Evolutionary conservation across 73 alveolate species (phyloP).

Genomic region (Paramecium sonneborni): DNA sequence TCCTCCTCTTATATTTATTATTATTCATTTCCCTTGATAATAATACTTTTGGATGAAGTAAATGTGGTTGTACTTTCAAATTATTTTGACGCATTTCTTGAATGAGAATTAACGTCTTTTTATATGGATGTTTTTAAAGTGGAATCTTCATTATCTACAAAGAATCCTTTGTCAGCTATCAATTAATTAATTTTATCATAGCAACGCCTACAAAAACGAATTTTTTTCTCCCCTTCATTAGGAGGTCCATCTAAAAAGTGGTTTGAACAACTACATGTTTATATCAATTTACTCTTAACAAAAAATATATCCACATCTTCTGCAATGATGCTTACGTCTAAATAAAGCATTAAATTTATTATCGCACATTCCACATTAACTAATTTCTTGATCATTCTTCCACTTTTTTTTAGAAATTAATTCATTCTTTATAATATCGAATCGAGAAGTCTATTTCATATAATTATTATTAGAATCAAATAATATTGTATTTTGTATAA

Average conservation of each 20-base stretch:
- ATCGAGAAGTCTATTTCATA: not conserved
- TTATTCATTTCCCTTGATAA: not conserved
- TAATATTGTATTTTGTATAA: no score
- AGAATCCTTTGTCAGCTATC: not conserved
- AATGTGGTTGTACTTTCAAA: not conserved
- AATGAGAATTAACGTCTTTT: not conserved
- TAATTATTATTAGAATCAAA: not conserved
- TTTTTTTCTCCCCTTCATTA: not conserved
- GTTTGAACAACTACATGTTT: not conserved
- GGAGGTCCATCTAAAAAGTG: not conserved
- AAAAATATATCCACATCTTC: conserved; percentile 59
- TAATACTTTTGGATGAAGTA: not conserved
- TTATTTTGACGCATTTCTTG: not conserved
- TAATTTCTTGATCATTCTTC: conserved; percentile 47
- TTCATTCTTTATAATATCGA: not conserved
- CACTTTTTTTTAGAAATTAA: not conserved
- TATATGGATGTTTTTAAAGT: not conserved
- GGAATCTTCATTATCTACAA: not conserved
- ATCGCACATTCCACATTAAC: conserved; percentile 28
- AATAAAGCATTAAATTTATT: conserved; percentile 31
- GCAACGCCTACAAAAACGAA: conserved; percentile 8
- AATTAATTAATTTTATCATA: not conserved
- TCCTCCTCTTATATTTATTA: not conserved
- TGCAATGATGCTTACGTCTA: conserved; percentile 65
- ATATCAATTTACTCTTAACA: conserved; percentile 53